Percentiles rank a stretch among this genome's conserved stretches.
Evolutionary conservation across 371 early-diverging fungal species (phyloP).

Genomic region (Mortierella sp.): DNA sequence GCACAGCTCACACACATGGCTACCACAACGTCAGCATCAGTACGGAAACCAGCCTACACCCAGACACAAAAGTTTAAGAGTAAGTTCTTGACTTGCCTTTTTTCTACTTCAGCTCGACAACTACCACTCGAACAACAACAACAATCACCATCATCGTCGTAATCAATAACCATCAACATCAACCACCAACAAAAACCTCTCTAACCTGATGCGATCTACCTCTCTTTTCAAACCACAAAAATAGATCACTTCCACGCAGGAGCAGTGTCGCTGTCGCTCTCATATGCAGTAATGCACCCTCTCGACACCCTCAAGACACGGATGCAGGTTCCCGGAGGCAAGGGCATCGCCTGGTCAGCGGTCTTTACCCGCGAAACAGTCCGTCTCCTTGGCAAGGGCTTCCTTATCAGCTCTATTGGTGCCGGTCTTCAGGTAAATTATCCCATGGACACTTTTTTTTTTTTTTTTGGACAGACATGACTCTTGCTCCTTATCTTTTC

Average conservation of each 20-base stretch:
- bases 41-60: conserved; percentile 43
- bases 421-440: conserved; percentile 76
- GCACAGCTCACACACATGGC: conserved; percentile 29
- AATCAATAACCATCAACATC: neutral
- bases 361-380: conserved; percentile 69
- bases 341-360: conserved; percentile 61
- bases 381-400: conserved; percentile 75
- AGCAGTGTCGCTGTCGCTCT: conserved; percentile 74
- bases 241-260: conserved; percentile 79
- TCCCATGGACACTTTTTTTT: neutral
- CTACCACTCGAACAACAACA: neutral
- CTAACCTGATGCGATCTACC: conserved; percentile 4
- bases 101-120: neutral
- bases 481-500: neutral
- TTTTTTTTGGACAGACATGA: neutral
- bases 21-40: conserved; percentile 12
- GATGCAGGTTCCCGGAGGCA: conserved; percentile 69
- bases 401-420: conserved; percentile 76
- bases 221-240: neutral
- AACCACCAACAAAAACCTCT: neutral
- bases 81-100: conserved; percentile 20
- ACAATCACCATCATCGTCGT: neutral
- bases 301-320: conserved; percentile 80
- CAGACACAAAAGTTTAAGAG: conserved; percentile 58
- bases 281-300: conserved; percentile 82